Percentiles rank a stretch among this genome's conserved stretches.
These are phyloP conservation scores for Citrus glauca DNA, from an alignment of 345 rosid genomes.

Conservation along the genomic window DNA sequence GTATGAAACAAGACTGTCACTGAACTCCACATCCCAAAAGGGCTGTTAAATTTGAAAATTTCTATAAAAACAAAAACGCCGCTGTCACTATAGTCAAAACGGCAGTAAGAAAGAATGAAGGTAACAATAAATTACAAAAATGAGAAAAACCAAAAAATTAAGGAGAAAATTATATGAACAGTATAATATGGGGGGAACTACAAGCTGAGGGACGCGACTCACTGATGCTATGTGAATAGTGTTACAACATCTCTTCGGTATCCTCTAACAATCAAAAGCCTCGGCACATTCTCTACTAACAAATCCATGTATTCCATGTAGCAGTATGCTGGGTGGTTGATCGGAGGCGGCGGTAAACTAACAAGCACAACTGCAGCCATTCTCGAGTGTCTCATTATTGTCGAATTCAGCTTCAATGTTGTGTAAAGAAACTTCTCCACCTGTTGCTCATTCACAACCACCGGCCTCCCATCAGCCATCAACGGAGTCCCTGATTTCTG, in stretches of 20 bases:
- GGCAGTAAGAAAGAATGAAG: constrained; percentile 34
- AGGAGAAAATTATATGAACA: constrained; percentile 22
- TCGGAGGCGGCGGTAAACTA: constrained; percentile 74
- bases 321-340: constrained; percentile 82
- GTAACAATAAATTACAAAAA: too few species aligned
- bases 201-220: not conserved
- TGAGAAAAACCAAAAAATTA: constrained; percentile 24
- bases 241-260: constrained; percentile 98
- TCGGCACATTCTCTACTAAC: constrained; percentile 89
- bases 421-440: constrained; percentile 83
- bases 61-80: constrained; percentile 8
- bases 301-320: constrained; percentile 99
- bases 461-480: constrained; percentile 81
- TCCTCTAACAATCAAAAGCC: constrained; percentile 96
- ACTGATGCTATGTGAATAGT: constrained; percentile 63
- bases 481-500: constrained; percentile 34
- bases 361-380: constrained; percentile 95
- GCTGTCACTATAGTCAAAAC: not conserved
- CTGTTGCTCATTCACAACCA: constrained; percentile 74
- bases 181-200: not conserved
- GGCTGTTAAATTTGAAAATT: not conserved
- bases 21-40: not conserved
- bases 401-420: constrained; percentile 75
- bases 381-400: constrained; percentile 70
- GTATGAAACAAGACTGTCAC: not conserved